A percentile compares a stretch with the other conserved stretches of the same genome.
These are phyloP conservation scores for Arthrobotrys musiformis DNA, from an alignment of 2,329 filamentous ascomycete species.

Conservation along the genomic window DNA sequence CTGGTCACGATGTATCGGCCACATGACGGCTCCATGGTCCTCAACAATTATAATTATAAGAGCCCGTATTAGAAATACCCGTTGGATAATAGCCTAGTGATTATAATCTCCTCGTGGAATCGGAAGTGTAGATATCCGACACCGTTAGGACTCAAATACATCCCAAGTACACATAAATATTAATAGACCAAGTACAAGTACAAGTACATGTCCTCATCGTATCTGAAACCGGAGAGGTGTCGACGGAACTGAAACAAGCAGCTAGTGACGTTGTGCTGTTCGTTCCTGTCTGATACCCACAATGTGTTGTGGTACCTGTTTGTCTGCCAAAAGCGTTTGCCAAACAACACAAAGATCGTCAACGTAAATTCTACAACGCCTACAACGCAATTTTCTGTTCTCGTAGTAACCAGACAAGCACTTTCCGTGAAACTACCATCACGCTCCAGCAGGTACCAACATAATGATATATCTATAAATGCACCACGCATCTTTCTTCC, in stretches of 20 bases:
- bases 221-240: background rate
- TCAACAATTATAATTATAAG: too few relatives aligned
- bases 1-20: background rate
- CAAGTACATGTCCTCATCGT: background rate
- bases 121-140: background rate
- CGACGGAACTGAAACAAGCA: background rate
- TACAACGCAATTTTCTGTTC: background rate
- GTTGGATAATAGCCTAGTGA: background rate
- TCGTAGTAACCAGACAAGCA: background rate
- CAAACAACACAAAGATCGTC: background rate
- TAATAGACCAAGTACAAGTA: background rate
- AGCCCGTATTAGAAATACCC: background rate
- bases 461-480: too few relatives aligned
- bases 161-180: too few relatives aligned
- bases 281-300: too few relatives aligned
- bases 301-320: background rate
- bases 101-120: background rate
- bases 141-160: background rate
- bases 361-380: background rate
- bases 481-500: too few relatives aligned
- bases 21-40: constrained; percentile 6
- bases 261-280: background rate
- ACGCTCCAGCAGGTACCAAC: too few relatives aligned
- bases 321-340: background rate
- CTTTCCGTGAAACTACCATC: background rate